Percentiles rank a stretch among this genome's conserved stretches.
Conservation (phyloP, 768 basidiomycete genomes). For the Erythrobasidium yunnanense region DNA sequence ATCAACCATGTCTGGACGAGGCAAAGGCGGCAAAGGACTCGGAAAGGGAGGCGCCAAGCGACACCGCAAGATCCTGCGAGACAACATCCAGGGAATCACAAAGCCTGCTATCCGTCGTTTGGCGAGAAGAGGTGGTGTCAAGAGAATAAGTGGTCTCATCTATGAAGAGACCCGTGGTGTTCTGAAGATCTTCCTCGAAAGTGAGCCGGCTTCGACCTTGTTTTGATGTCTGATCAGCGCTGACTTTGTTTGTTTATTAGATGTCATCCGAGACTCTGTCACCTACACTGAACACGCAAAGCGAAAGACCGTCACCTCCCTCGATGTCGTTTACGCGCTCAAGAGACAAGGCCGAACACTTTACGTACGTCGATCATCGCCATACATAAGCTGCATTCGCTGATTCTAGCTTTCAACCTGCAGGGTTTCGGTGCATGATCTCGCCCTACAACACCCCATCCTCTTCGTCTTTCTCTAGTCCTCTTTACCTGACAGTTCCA, state of each 20-base stretch:
- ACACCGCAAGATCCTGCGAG: slow-evolving; percentile 73
- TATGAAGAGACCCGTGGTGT: slow-evolving; percentile 51
- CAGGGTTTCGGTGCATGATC: slow-evolving; percentile 26
- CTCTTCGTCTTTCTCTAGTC: slow-evolving; percentile 3
- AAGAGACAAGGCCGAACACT: slow-evolving; percentile 54
- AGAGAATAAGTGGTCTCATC: slow-evolving; percentile 58
- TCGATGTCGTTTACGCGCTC: slow-evolving; percentile 56
- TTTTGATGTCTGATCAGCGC: background rate
- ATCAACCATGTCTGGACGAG: slow-evolving; percentile 81
- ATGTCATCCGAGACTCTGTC: slow-evolving; percentile 39
- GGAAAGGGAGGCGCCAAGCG: slow-evolving; percentile 45
- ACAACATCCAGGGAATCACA: slow-evolving; percentile 58
- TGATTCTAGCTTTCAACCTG: background rate
- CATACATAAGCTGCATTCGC: background rate
- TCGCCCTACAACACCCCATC: background rate
- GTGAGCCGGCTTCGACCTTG: slow-evolving; percentile 29
- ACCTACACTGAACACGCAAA: slow-evolving; percentile 40
- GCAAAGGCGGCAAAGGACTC: slow-evolving; percentile 49
- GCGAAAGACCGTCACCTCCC: slow-evolving; percentile 49
- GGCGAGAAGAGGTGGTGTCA: slow-evolving; percentile 92
- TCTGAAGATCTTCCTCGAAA: slow-evolving; percentile 48
- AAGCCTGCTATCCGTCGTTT: slow-evolving; percentile 88
- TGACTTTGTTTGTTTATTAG: background rate
- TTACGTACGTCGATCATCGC: slow-evolving; percentile 42
- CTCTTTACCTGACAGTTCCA: background rate